phyloP scores from a whole-genome alignment of 2,329 filamentous ascomycete genomes.

The Fusarium circinatum region DNA sequence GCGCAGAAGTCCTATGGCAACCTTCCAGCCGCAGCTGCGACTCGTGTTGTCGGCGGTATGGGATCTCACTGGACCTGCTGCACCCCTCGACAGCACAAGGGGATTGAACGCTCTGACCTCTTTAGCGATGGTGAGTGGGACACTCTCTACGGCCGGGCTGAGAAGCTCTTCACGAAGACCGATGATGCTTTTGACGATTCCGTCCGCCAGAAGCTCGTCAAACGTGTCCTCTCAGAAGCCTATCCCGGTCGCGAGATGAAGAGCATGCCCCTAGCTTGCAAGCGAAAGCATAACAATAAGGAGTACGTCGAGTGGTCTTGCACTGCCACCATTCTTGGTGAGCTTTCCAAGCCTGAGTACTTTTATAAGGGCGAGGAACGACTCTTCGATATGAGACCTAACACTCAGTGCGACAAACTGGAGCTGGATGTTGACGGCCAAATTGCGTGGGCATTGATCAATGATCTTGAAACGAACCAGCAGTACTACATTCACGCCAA shows the following conservation, averaged over 20 bases:
- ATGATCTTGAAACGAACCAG: no score
- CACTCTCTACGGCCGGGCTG: not conserved
- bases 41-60: constrained; percentile 8
- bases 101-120: not conserved
- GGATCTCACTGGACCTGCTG: constrained; percentile 10
- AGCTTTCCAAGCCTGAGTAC: not conserved
- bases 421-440: no score
- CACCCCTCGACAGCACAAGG: not conserved
- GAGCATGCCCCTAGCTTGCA: not conserved
- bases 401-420: not conserved
- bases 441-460: no score
- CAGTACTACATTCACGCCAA: not conserved
- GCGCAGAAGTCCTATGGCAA: not conserved
- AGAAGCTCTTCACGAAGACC: not conserved
- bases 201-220: not conserved
- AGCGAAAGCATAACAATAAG: not conserved
- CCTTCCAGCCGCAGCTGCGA: not conserved
- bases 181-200: not conserved
- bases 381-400: not conserved
- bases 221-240: not conserved
- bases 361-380: not conserved
- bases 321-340: constrained; percentile 4
- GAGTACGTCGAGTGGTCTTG: constrained; percentile 3
- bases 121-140: not conserved
- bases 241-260: not conserved